A percentile compares a stretch with the other conserved stretches of the same genome.
These are phyloP conservation scores for Trichopus zeylanicus DNA, from an alignment of 116 monocot species.

Conservation along the genomic window DNA sequence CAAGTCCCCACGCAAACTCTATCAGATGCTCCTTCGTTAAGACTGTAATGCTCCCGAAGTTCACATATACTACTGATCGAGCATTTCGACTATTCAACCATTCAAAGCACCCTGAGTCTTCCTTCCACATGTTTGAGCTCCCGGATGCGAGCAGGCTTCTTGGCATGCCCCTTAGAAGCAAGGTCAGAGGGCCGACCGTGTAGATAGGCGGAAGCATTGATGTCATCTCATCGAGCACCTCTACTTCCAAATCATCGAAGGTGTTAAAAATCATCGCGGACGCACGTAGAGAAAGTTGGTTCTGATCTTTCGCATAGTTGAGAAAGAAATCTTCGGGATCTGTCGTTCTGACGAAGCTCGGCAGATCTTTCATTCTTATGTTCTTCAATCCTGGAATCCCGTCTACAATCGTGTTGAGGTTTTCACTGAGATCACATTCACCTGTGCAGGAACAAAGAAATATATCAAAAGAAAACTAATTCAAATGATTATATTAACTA, in stretches of 20 bases:
- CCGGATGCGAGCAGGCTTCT: too few relatives aligned
- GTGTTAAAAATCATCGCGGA: slow-evolving; percentile 10
- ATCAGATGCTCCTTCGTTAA: not conserved
- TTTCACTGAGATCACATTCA: slow-evolving; percentile 1
- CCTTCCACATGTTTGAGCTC: slow-evolving; percentile 4
- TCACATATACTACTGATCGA: slow-evolving; percentile 6
- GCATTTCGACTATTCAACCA: not conserved
- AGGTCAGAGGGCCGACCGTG: slow-evolving; percentile 4
- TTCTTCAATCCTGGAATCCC: slow-evolving; percentile 17
- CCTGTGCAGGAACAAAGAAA: too few relatives aligned
- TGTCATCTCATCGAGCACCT: slow-evolving; percentile 1
- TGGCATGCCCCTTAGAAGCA: too few relatives aligned
- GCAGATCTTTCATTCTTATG: slow-evolving; percentile 2
- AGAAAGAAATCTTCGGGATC: slow-evolving; percentile 3
- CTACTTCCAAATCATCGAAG: slow-evolving; percentile 13
- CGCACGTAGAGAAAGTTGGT: not conserved
- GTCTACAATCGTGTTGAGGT: slow-evolving; percentile 12
- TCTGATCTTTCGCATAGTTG: not conserved
- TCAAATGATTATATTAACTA: too few relatives aligned
- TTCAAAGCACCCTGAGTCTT: not conserved
- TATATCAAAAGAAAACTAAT: too few relatives aligned
- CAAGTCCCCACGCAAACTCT: slow-evolving; percentile 7
- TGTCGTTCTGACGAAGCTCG: slow-evolving; percentile 11
- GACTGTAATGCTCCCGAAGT: slow-evolving; percentile 9
- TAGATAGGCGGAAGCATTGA: slow-evolving; percentile 5